Base-by-base conservation (phyloP, 225 moss, liverwort and hornwort genomes). In the Thuidium tamariscinum region DNA sequence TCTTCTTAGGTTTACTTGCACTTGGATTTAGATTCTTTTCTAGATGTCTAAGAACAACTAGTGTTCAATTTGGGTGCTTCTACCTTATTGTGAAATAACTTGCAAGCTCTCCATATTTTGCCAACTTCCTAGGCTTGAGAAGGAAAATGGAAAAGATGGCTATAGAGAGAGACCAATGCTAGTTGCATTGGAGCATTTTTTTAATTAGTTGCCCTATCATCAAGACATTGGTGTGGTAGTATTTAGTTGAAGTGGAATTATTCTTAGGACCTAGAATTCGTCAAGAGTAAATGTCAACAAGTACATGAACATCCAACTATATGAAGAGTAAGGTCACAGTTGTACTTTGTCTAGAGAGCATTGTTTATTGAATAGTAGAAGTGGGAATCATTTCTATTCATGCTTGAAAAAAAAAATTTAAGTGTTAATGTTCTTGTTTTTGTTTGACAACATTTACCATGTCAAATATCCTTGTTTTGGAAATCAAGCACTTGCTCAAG, bases 141-240 rank as follows among this genome's bases (percentile, higher is more conserved):
- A 46, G 6, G 4, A 44, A 29, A 11, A 46, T 72, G 7, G 6
- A 0, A 0, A 0, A 4, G 4, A 0, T 0, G 0, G 1, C 29
- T 30, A 18, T 18, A 11, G 30, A 72, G 4, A 46, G 1, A 30
- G 11, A 30, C 1, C 6, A 6, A 71, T 72, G 30, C 0, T 6
- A 0, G 4, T 72, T 72, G 29, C 3, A 71, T 44, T 5, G 10
- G 3, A 1, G 18, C 4, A 20, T 11, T 68, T 44, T 72, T 29
- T n/a, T n/a, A n/a, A n/a, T n/a, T 6, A 29, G 17, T 72, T 72
- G 17, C 17, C 46, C 0, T 1, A 0, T 46, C 46, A 18, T 46
- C 16, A 17, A n/a, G n/a, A n/a, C 11, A 6, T 0, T 0, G 0
- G 25, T 69, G 10, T 10, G 2, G 6, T 44, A 1, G 10, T 29